Evolutionary conservation across 345 rosid species (phyloP).

Genomic region (Erodium maritimum): DNA sequence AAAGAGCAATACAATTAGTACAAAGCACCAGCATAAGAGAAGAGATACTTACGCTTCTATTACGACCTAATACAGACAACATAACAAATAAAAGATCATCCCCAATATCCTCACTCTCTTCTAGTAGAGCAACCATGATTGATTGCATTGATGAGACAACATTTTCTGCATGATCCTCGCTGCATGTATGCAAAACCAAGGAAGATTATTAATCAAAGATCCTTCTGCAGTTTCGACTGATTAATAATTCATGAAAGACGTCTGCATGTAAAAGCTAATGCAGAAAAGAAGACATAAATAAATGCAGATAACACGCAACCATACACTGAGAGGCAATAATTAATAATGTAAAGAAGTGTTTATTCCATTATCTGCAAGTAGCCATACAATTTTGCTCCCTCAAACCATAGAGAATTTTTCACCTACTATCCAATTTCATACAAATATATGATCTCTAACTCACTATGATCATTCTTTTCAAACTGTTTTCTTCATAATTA

Average conservation of each 20-base stretch:
- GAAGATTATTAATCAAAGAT: background rate
- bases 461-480: background rate
- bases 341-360: background rate
- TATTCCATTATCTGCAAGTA: background rate
- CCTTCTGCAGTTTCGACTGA: background rate
- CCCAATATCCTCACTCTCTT: conserved; percentile 83
- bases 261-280: background rate
- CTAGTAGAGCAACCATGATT: conserved; percentile 71
- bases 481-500: background rate
- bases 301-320: too few relatives aligned
- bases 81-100: conserved; percentile 67
- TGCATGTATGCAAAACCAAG: conserved; percentile 21
- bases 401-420: too few relatives aligned
- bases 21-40: background rate
- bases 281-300: too few relatives aligned
- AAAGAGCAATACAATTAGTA: conserved; percentile 4
- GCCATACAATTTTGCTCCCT: background rate
- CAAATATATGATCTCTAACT: background rate
- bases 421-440: background rate
- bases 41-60: conserved; percentile 51
- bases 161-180: conserved; percentile 89
- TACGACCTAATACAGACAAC: conserved; percentile 67
- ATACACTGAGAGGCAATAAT: too few relatives aligned
- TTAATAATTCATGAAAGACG: background rate
- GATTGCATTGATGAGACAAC: conserved; percentile 81